Evolutionary conservation across 331 rosid species (phyloP), one percentile per base, ranked within the genome.

Genomic region (Pyrus hybrid): DNA sequence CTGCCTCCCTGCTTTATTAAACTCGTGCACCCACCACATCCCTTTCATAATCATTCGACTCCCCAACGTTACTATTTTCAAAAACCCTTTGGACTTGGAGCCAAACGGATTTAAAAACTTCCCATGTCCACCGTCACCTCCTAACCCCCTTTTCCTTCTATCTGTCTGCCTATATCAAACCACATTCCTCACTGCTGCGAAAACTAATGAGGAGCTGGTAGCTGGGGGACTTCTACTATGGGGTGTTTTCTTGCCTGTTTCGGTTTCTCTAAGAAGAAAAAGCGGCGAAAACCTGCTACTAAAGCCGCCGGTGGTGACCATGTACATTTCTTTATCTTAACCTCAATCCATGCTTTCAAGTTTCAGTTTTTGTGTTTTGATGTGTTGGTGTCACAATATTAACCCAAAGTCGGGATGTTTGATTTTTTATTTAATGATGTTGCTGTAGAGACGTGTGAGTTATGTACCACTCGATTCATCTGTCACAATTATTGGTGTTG

Each of bases 241-340:
- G 97, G 95, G 66, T 94, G 97, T 60, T 94, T 94, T 75, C 93
- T 92, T 63, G 88, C 79, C 64, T 92, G 97, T 78, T 90, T 94
- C 66, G 92, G 92, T 61, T 77, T 92, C 23, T 76, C 95, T 37
- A 82, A 86, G 83, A 89, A 87, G 71, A 75, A 89, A 37, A 92
- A 77, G 74, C 82, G 84, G 12, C 84, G 91, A 76, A 90, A 85
- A 79, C 71, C 90, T 5, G 71, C 80, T 29, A 76, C 83, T 75
- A 83, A 84, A 68, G 83, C 76, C 20, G 76, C 82, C 63, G 76
- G n/a, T 28, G 65, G 63, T 18, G 37, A 74, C 81, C 90, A 84
- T 62, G 97, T 90, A 85, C 77, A 63, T 32, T 41, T 67, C 75
- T 60, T 18, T 25, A 53, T 61, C 28, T 86, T 49, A 41, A 41